Evolutionary conservation across 768 basidiomycete species (phyloP).

Genomic region (Suillus sp.): DNA sequence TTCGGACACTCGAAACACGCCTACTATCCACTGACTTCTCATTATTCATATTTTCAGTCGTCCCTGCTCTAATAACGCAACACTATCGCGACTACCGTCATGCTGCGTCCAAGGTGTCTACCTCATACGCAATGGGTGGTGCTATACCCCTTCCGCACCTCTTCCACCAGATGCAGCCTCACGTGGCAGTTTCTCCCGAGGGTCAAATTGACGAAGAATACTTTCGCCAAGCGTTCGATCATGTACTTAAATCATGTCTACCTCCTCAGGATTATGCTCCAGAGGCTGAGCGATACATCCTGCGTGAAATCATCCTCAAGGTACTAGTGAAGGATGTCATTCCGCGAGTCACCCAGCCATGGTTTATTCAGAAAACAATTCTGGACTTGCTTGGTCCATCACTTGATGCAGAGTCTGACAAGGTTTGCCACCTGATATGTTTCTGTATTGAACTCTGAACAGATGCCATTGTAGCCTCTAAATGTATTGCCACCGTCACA

Average conservation of each 20-base stretch:
- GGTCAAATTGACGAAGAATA: slow-evolving; percentile 75
- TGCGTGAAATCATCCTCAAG: slow-evolving; percentile 83
- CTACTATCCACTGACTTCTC: slow-evolving; percentile 56
- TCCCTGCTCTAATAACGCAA: slow-evolving; percentile 68
- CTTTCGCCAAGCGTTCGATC: slow-evolving; percentile 77
- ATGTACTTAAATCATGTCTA: slow-evolving; percentile 70
- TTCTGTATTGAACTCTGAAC: neutral
- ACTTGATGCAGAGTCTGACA: slow-evolving; percentile 26
- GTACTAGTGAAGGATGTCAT: slow-evolving; percentile 69
- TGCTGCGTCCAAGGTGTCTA: slow-evolving; percentile 59
- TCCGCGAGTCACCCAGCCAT: slow-evolving; percentile 78
- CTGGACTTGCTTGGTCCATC: slow-evolving; percentile 64
- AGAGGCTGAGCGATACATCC: slow-evolving; percentile 70
- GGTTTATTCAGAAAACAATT: slow-evolving; percentile 81
- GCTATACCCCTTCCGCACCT: slow-evolving; percentile 62
- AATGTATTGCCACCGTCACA: slow-evolving; percentile 29
- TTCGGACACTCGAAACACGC: slow-evolving; percentile 63
- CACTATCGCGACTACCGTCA: slow-evolving; percentile 81
- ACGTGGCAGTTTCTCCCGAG: slow-evolving; percentile 73
- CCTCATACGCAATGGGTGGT: slow-evolving; percentile 72
- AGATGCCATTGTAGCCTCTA: slow-evolving; percentile 21
- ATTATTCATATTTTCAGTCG: slow-evolving; percentile 58
- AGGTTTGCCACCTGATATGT: slow-evolving; percentile 19
- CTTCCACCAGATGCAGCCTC: slow-evolving; percentile 83
- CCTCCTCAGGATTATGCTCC: slow-evolving; percentile 79